phyloP scores from a whole-genome alignment of 2,329 filamentous ascomycete genomes.

The Sphaerostilbella broomeana region DNA sequence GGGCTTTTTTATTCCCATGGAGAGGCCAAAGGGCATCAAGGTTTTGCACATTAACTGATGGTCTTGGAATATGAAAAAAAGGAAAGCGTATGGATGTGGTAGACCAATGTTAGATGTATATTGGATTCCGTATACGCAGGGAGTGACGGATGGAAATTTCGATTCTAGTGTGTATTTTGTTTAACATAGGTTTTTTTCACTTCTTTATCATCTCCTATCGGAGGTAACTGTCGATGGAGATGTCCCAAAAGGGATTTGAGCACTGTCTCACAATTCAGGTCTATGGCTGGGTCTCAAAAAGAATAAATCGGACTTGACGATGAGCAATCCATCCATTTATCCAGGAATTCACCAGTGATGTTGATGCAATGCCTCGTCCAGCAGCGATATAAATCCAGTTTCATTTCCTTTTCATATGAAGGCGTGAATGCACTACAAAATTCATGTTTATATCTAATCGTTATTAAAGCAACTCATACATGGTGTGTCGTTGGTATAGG shows the following conservation, averaged over 20 bases:
- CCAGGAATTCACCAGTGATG: too few relatives aligned
- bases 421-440: too few relatives aligned
- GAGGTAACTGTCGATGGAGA: not conserved
- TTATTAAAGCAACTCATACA: too few relatives aligned
- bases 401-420: too few relatives aligned
- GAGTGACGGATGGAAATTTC: conserved; percentile 11
- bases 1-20: too few relatives aligned
- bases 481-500: conserved; percentile 3
- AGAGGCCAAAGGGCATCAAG: too few relatives aligned
- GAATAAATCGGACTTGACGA: conserved; percentile 8
- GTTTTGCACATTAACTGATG: too few relatives aligned
- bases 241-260: conserved; percentile 4
- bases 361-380: too few relatives aligned
- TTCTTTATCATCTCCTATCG: conserved; percentile 2
- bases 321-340: not conserved
- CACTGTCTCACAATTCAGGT: conserved; percentile 9
- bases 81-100: not conserved
- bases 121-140: too few relatives aligned
- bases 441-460: too few relatives aligned
- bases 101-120: conserved; percentile 12
- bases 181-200: conserved; percentile 9
- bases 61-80: not conserved
- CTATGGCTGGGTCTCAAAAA: conserved; percentile 12
- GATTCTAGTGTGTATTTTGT: conserved; percentile 14
- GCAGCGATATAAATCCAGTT: too few relatives aligned